Base-by-base conservation (phyloP, 257 asterid genomes). In the Ajuga chamaepitys region DNA sequence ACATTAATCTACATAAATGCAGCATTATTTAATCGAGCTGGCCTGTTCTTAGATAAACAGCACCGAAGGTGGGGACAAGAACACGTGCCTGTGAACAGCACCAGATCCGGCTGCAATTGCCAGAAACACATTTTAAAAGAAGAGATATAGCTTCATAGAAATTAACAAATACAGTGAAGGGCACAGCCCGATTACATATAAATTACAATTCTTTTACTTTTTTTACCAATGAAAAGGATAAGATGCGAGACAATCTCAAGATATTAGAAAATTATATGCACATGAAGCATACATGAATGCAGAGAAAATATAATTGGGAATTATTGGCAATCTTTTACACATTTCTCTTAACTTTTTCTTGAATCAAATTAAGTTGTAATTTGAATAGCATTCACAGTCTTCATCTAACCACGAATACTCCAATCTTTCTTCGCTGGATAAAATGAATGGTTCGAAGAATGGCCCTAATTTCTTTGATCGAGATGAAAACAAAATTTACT, bases 31-130 rank as follows among this genome's bases (percentile, higher is more conserved):
- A 47, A 51, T 44, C 21, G 54, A 41, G 42, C 26, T 64, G 69
- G 59, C 61, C 40, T 34, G 50, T 17, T 41, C 51, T 68, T 45
- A 59, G 42, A 74, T 54, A 70, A 68, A 45, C 51, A 64, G 28
- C 58, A 4, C 30, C 16, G 16, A 40, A 71, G 14, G 60, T 30
- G 56, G 50, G 50, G 68, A 58, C n/a, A 61, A 70, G 77, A 72
- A 71, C 78, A 77, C 94, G 77, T 81, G 82, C 98, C 98, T 87
- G 98, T 89, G 76, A 89, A 89, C 56, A 89, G 85, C 80, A 93
- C 98, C 80, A 93, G 70, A 81, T 93, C 96, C 26, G 96, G 98
- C 98, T 93, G 97, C 94, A 89, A 61, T 70, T 42, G 63, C 70
- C 72, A 74, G 64, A 71, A 71, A 79, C 44, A 22, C 68, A 59